Evolutionary conservation across 495 filamentous ascomycete species (phyloP).

Genomic region (Aspergillus asperescens): DNA sequence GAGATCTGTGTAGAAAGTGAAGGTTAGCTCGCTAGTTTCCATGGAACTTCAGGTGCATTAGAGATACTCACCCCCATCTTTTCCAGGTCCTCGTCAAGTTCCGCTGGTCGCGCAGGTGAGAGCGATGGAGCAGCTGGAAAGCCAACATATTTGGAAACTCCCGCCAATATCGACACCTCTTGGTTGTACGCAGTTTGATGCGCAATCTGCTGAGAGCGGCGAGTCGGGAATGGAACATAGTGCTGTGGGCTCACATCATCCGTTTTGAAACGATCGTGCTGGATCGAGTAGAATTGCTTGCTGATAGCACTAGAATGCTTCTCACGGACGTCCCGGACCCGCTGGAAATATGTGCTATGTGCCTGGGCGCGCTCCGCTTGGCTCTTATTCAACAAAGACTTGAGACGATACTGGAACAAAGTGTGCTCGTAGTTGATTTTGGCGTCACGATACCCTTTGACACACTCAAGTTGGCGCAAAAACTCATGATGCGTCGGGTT

Average conservation of each 20-base stretch:
- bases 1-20: conserved; percentile 29
- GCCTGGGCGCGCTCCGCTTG: conserved; percentile 76
- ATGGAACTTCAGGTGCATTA: no score
- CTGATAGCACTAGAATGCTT: conserved; percentile 70
- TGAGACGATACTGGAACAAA: conserved; percentile 64
- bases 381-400: conserved; percentile 64
- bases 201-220: conserved; percentile 63
- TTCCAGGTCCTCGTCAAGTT: conserved; percentile 80
- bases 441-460: conserved; percentile 73
- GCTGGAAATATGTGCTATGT: conserved; percentile 82
- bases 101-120: conserved; percentile 59
- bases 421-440: conserved; percentile 69
- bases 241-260: conserved; percentile 79
- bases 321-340: conserved; percentile 74
- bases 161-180: conserved; percentile 85
- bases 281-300: conserved; percentile 83
- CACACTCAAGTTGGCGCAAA: conserved; percentile 74
- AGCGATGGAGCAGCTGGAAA: conserved; percentile 93
- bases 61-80: conserved; percentile 75
- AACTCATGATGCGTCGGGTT: conserved; percentile 84
- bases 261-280: conserved; percentile 79
- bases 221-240: conserved; percentile 64
- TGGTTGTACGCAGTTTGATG: conserved; percentile 86
- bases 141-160: conserved; percentile 87
- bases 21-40: not conserved